Base-by-base conservation (phyloP, 2,329 filamentous ascomycete species). In the Hortaea sp. region DNA sequence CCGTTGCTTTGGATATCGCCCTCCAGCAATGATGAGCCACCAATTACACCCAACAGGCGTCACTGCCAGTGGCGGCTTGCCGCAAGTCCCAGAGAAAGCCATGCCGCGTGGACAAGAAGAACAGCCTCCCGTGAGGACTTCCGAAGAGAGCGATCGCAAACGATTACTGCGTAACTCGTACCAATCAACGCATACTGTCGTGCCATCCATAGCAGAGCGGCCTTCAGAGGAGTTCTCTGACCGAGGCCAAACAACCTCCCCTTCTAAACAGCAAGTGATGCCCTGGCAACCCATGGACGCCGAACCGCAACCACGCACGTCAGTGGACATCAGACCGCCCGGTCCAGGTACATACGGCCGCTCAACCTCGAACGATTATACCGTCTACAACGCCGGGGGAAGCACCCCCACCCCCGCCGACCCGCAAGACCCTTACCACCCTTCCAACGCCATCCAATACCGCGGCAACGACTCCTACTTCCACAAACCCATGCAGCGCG, bases 131-230 rank as follows among this genome's bases (percentile, higher is more conserved):
- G 5, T 5, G 10, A 10, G 37, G 7, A 31, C 43, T 10, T 39
- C 43, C 20, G 43, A 45, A 40, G 43, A 45, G 13, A 29, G 20
- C 35, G 43, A 45, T 27, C 43, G 35, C 37, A 39, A 32, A 39
- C 35, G 37, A 29, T 27, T 31, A 10, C 4, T 32, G 20, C 43
- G 37, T 28, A 45, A 31, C 43, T 45, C 43, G 29, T 39, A 39
- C 29, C 34, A 12, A 7, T 45, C 43, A 9, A 45, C 11, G 11
- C n/a, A 32, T 11, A 45, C 43, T 6, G 37, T 40, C n/a, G 43
- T 45, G 5, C 28, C 43, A 7, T 45, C 43, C 9, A 45, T 40
- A 34, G 40, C 40, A 11, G 43, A 45, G 35, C 35, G 43, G 7
- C 37, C 43, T 7, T 45, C 37, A 32, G 43, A 39, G 39, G 37